These are phyloP conservation scores for Physcomitrium patens DNA, from an alignment of 225 moss, liverwort and hornwort species.

Conservation along the genomic window DNA sequence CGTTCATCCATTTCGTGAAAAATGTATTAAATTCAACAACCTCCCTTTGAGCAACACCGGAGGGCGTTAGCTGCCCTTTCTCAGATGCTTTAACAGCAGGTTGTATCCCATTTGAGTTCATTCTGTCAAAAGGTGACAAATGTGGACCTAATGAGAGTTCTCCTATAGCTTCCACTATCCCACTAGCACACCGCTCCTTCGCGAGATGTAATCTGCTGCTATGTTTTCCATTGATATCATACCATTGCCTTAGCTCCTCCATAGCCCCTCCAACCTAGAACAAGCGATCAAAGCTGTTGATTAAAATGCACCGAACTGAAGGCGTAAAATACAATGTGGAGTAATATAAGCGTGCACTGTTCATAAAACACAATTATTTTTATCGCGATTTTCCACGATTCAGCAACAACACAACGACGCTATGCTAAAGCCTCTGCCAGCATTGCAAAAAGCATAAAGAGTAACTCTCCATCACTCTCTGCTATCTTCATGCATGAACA, in stretches of 20 bases:
- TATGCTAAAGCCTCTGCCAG: not conserved
- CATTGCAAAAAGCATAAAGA: constrained; percentile 2
- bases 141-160: constrained; percentile 63
- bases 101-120: constrained; percentile 43
- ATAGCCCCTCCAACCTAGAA: constrained; percentile 78
- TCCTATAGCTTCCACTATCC: constrained; percentile 69
- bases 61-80: constrained; percentile 32
- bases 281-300: constrained; percentile 2
- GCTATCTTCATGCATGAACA: not conserved
- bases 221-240: constrained; percentile 39
- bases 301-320: constrained; percentile 3
- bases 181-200: constrained; percentile 64
- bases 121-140: constrained; percentile 53
- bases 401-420: not conserved
- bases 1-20: constrained; percentile 66
- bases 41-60: constrained; percentile 60
- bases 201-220: constrained; percentile 52
- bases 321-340: not conserved
- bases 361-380: constrained; percentile 2
- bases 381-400: not conserved
- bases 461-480: not conserved
- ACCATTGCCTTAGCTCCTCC: constrained; percentile 75
- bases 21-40: constrained; percentile 67
- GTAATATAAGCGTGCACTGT: not conserved
- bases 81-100: constrained; percentile 21